Percentiles rank a stretch among this genome's conserved stretches.
These are phyloP conservation scores for Aspergillus tanneri DNA, from an alignment of 2,329 filamentous ascomycete species.

Conservation along the genomic window DNA sequence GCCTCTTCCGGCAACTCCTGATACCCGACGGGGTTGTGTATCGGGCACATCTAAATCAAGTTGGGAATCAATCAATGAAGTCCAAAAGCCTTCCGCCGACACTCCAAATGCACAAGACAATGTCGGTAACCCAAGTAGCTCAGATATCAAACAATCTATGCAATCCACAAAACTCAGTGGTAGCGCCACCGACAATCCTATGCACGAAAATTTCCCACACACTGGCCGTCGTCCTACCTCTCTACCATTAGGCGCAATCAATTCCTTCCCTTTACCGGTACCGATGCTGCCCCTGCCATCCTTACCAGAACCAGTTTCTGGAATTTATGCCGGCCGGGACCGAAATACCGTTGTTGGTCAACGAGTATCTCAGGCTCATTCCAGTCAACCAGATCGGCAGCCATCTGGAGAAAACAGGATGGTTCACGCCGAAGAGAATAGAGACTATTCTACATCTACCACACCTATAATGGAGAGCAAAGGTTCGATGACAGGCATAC, in stretches of 20 bases:
- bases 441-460: not conserved
- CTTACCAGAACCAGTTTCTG: conserved; percentile 24
- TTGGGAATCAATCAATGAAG: not conserved
- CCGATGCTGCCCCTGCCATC: conserved; percentile 37
- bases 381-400: not conserved
- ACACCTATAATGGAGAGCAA: conserved; percentile 1
- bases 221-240: conserved; percentile 22
- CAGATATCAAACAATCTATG: not conserved
- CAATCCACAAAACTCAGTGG: not conserved
- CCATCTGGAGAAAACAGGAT: not conserved
- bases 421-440: not conserved
- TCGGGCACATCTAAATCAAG: too few species aligned
- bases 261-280: conserved; percentile 37
- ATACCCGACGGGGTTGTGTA: too few species aligned
- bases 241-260: conserved; percentile 27
- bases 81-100: not conserved
- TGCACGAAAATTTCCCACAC: conserved; percentile 4
- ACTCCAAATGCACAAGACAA: not conserved
- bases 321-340: conserved; percentile 11
- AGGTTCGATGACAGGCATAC: not conserved
- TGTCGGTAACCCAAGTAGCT: not conserved
- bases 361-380: not conserved
- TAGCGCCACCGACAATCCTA: conserved; percentile 1
- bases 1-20: conserved; percentile 7
- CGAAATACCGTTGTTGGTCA: not conserved